Base-by-base conservation (phyloP, 1,284 basidiomycete species). In the Ceratobasidium sp. region DNA sequence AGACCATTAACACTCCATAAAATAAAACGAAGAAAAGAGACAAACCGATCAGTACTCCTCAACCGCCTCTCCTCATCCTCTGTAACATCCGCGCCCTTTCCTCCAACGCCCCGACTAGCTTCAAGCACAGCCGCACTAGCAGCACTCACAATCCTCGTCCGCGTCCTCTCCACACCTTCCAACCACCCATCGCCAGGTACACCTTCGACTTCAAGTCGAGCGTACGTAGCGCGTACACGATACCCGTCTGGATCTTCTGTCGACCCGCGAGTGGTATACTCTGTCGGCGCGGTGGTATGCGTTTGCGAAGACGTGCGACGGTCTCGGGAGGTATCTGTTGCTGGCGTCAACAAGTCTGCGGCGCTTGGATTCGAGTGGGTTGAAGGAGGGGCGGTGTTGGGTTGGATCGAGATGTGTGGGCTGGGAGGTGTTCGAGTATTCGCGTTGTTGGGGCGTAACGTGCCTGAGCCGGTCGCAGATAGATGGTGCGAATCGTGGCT, bases 211-310 rank as follows among this genome's bases (percentile, higher is more conserved):
- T 97, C 94, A 17, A 98, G 87, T 77, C 94, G 89, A 0, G 95
- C 96, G 82, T 98, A 97, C 0, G 94, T 96, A 74, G 90, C 93
- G 47, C 95, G 89, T 11, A 97, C 92, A 83, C 95, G 91, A 82
- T 93, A 96, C 17, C 93, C 89, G 83, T 97, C 95, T 68, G 90
- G 83, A 80, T 97, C 94, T 83, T 97, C 95, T 45, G 83, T 84
- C 15, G 84, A 83, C 39, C 84, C 83, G 5, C 69, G 49, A 8
- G 49, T 74, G 17, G 69, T 63, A 28, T 74, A 74, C 15, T 61
- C 69, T 5, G 69, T 63, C 28, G 31, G 45, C 2, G 47, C 17
- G 4, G 68, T 71, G n/a, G 53, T 53, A 15, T 53, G 53, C 10
- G 68, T 71, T 26, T 71, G 68, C 8, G 39, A n/a, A 7, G 68